Conservation (phyloP, 2,329 filamentous ascomycete genomes). For the Pestalotiopsis sp. region DNA sequence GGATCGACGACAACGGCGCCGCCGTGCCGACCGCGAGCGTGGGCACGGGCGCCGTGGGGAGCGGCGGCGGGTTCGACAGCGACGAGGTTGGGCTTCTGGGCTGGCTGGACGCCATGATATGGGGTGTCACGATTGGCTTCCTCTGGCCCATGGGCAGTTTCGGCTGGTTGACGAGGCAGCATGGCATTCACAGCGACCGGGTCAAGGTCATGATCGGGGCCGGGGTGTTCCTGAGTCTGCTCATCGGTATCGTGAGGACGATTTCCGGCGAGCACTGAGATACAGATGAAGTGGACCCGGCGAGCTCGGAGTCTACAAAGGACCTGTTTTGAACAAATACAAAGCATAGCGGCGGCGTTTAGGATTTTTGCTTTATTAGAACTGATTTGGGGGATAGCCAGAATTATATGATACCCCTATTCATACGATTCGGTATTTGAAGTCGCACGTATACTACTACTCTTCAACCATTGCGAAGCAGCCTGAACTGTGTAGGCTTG, state of each 20-base stretch:
- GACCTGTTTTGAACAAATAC: neutral
- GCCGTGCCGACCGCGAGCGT: conserved; percentile 24
- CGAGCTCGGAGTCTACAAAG: neutral
- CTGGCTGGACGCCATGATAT: conserved; percentile 81
- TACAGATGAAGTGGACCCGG: neutral
- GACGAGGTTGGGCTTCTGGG: conserved; percentile 52
- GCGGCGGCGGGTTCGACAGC: conserved; percentile 49
- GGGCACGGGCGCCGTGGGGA: conserved; percentile 30
- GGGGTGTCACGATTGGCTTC: conserved; percentile 89
- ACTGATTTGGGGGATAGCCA: neutral
- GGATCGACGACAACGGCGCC: conserved; percentile 73
- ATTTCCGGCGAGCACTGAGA: conserved; percentile 31
- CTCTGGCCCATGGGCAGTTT: conserved; percentile 90
- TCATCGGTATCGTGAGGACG: conserved; percentile 36
- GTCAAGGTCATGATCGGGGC: conserved; percentile 86
- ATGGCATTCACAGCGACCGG: conserved; percentile 82
- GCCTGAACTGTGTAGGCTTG: neutral
- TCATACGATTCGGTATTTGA: neutral
- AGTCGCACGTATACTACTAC: neutral
- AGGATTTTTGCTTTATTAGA: neutral
- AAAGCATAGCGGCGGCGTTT: conserved; percentile 1
- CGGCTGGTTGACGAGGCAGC: conserved; percentile 82
- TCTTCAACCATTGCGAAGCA: neutral
- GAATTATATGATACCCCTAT: conserved; percentile 1
- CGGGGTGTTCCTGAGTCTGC: conserved; percentile 67